Base-by-base conservation (phyloP, 2,329 filamentous ascomycete genomes). In the Diatrype stigma region DNA sequence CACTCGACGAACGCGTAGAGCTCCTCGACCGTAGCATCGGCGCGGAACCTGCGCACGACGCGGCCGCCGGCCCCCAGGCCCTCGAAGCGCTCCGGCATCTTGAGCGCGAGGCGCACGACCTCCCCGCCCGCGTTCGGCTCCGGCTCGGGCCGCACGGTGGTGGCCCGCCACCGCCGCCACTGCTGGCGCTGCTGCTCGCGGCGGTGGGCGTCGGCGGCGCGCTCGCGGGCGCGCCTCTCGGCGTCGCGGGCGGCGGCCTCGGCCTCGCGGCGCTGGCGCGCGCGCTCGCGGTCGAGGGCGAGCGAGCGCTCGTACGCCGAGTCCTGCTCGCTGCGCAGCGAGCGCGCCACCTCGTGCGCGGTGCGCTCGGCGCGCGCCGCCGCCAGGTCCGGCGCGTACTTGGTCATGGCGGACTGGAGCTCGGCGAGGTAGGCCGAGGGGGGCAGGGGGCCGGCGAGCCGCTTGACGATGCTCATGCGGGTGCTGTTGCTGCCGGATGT, bases 1-100 rank as follows among this genome's bases (percentile, higher is more conserved):
- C 93, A 97, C 65, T 99, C 94, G 2, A 97, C 91, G 71, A 96
- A 96, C 0, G 93, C 94, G 68, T 97, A 97, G 6, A 99, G 73
- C 63, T 96, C 91, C 66, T 97, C 93, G 35, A 97, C 74, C 2
- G 80, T 77, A 0, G 88, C 82, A n/a, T 82, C 75, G 1, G 79
- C 75, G 0, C 76, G 69, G 66, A 99, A 97, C 46, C 81, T 82
- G 40, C 93, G 81, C 50, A 96, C 81, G 2, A 96, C 81, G 40
- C 92, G 80, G 46, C 90, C 87, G 1, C 34, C 34, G 34, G 34
- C 34, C 12, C 6, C 34, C 14, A 17, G 4, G 6, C 83, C 87
- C 4, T 81, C 86, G 0, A 70, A 71, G 28, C 67, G 67, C 56
- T 78, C 74, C 8, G 82, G 81, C 78, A 86, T 80, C 71, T 83